Percentiles rank a stretch among this genome's conserved stretches.
These are phyloP conservation scores for Filosporella fistucella DNA, from an alignment of 495 filamentous ascomycete genomes.

Conservation along the genomic window DNA sequence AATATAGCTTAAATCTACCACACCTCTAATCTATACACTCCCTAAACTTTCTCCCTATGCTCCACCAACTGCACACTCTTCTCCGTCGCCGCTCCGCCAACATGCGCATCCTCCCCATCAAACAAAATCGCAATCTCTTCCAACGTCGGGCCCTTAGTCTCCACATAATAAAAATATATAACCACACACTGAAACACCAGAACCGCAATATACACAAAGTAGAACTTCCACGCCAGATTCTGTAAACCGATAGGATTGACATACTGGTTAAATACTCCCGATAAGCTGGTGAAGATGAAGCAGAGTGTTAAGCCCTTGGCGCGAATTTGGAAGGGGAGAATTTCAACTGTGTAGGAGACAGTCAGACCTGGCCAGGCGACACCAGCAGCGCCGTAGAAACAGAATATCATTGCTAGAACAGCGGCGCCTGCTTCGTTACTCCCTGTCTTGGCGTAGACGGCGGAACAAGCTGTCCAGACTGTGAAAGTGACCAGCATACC, in stretches of 20 bases:
- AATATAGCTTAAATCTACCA: too few relatives aligned
- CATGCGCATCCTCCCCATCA: background rate
- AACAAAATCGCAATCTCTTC: constrained; percentile 36
- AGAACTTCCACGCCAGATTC: constrained; percentile 43
- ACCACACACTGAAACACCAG: constrained; percentile 44
- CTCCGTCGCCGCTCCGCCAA: too few relatives aligned
- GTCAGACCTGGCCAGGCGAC: constrained; percentile 8
- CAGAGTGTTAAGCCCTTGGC: constrained; percentile 13
- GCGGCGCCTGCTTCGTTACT: constrained; percentile 8
- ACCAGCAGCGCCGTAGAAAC: constrained; percentile 13
- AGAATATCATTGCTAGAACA: constrained; percentile 24
- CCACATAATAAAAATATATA: constrained; percentile 62
- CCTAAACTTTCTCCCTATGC: too few relatives aligned
- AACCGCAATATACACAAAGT: constrained; percentile 58
- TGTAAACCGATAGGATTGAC: constrained; percentile 35
- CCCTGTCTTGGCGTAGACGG: constrained; percentile 10
- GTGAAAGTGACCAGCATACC: constrained; percentile 26
- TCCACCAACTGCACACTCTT: too few relatives aligned
- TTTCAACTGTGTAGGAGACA: constrained; percentile 8
- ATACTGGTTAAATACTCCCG: constrained; percentile 11
- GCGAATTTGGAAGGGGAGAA: constrained; percentile 18
- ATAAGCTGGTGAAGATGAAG: constrained; percentile 26
- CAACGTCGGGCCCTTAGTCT: constrained; percentile 55
- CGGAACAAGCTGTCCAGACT: constrained; percentile 17
- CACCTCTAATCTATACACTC: too few relatives aligned